Conservation (phyloP, 140 eudicot genomes). For the Flaveria floridana region DNA sequence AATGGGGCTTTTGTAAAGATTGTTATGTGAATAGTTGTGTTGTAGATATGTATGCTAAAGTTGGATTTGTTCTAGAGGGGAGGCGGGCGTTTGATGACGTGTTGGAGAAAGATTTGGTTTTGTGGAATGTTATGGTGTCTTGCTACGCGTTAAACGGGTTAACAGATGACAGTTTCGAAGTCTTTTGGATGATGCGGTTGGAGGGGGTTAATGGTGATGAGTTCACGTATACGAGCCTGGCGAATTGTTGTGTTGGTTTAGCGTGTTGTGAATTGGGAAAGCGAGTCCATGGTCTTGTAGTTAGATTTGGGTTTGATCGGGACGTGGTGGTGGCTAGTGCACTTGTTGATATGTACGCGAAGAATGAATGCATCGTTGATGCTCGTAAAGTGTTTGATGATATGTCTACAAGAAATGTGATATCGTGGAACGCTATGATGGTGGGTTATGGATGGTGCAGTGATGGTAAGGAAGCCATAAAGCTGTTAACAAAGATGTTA, state of each 20-base stretch:
- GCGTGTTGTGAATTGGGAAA: conserved; percentile 42
- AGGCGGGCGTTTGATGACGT: conserved; percentile 40
- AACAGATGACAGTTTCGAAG: conserved; percentile 42
- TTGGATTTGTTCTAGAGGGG: conserved; percentile 51
- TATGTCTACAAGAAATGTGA: conserved; percentile 43
- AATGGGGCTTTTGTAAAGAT: conserved; percentile 47
- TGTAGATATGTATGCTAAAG: conserved; percentile 57
- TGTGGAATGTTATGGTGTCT: conserved; percentile 77
- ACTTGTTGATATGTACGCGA: conserved; percentile 57
- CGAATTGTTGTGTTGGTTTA: conserved; percentile 41
- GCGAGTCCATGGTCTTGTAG: conserved; percentile 48
- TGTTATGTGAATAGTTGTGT: conserved; percentile 47
- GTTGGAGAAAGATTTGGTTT: conserved; percentile 52
- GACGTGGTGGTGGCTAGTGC: conserved; percentile 60
- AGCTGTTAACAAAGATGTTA: conserved; percentile 47
- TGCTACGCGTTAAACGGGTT: conserved; percentile 48
- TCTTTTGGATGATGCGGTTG: conserved; percentile 45
- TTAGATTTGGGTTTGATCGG: conserved; percentile 41
- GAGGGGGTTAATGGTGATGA: conserved; percentile 56
- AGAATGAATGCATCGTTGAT: conserved; percentile 37
- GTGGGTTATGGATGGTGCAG: conserved; percentile 59
- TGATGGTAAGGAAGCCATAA: conserved; percentile 30
- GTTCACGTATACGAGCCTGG: conserved; percentile 52
- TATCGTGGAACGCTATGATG: conserved; percentile 65
- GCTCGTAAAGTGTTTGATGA: conserved; percentile 54